Conservation (phyloP, 2,329 filamentous ascomycete species). For the Aspergillus neotritici region DNA sequence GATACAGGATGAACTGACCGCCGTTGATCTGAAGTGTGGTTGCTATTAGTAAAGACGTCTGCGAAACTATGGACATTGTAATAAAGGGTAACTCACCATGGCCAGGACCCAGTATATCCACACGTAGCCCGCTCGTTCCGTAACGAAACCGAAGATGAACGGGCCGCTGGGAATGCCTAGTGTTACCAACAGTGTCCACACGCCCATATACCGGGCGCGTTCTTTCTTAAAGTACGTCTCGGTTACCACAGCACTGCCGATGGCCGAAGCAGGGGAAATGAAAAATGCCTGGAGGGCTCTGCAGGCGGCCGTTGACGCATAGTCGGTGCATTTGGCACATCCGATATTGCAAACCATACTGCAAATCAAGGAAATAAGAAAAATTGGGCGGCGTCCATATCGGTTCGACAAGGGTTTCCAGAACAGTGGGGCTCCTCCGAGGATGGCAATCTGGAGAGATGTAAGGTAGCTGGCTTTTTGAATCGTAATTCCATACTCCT, state of each 20-base stretch:
- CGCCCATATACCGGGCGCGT: slow-evolving; percentile 50
- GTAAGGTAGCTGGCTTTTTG: slow-evolving; percentile 50
- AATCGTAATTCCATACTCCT: slow-evolving; percentile 45
- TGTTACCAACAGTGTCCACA: slow-evolving; percentile 52
- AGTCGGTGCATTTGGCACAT: slow-evolving; percentile 48
- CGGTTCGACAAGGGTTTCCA: slow-evolving; percentile 52
- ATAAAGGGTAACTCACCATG: slow-evolving; percentile 39
- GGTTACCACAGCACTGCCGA: slow-evolving; percentile 54
- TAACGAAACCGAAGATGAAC: slow-evolving; percentile 42
- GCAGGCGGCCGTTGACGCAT: slow-evolving; percentile 47
- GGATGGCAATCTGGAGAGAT: slow-evolving; percentile 49
- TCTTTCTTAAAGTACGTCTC: slow-evolving; percentile 55
- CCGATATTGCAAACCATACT: slow-evolving; percentile 51
- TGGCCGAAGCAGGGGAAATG: slow-evolving; percentile 50
- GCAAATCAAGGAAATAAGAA: slow-evolving; percentile 48
- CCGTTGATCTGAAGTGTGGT: slow-evolving; percentile 45
- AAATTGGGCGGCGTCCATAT: slow-evolving; percentile 52
- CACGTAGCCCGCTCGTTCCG: slow-evolving; percentile 48
- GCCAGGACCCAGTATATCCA: slow-evolving; percentile 58
- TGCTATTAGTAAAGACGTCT: slow-evolving; percentile 7
- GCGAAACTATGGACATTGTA: slow-evolving; percentile 1
- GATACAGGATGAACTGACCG: slow-evolving; percentile 52
- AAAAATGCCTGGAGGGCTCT: slow-evolving; percentile 52
- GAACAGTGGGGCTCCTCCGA: slow-evolving; percentile 50
- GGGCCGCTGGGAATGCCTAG: slow-evolving; percentile 43